Percentiles rank a stretch among this genome's conserved stretches.
Conservation (phyloP, 805 yeast genomes). For the Myxozyma monticola region DNA sequence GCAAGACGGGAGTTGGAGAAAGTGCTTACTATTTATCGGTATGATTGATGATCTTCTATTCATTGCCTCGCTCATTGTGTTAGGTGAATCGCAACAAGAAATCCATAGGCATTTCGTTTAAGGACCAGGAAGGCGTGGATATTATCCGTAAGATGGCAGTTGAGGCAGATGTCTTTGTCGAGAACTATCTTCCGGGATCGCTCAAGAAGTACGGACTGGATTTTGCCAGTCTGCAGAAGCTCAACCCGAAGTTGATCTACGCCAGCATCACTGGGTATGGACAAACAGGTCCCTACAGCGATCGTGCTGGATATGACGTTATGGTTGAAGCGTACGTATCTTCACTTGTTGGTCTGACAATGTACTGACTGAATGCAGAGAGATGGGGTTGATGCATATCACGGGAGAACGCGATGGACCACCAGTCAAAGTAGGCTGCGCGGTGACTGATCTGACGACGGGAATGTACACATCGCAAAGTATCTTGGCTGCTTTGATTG, state of each 20-base stretch:
- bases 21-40: conserved; percentile 43
- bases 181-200: conserved; percentile 43
- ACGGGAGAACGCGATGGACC: conserved; percentile 44
- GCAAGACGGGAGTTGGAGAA: conserved; percentile 34
- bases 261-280: conserved; percentile 45
- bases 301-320: too few relatives aligned
- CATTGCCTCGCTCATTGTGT: background rate
- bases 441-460: conserved; percentile 41
- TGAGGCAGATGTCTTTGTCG: conserved; percentile 42
- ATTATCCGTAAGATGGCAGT: conserved; percentile 36
- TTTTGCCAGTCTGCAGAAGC: conserved; percentile 32
- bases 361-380: conserved; percentile 48
- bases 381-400: conserved; percentile 47
- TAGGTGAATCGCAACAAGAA: conserved; percentile 41
- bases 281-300: too few relatives aligned
- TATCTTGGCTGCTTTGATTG: conserved; percentile 41
- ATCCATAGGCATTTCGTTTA: conserved; percentile 43
- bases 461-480: conserved; percentile 43
- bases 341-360: conserved; percentile 44
- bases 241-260: conserved; percentile 36
- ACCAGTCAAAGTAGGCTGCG: conserved; percentile 47
- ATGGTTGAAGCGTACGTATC: conserved; percentile 43
- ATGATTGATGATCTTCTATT: conserved; percentile 10
- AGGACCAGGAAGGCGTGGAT: conserved; percentile 38
- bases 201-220: conserved; percentile 41